Conservation (phyloP, 257 asterid genomes). For the Ehretia macrophylla region DNA sequence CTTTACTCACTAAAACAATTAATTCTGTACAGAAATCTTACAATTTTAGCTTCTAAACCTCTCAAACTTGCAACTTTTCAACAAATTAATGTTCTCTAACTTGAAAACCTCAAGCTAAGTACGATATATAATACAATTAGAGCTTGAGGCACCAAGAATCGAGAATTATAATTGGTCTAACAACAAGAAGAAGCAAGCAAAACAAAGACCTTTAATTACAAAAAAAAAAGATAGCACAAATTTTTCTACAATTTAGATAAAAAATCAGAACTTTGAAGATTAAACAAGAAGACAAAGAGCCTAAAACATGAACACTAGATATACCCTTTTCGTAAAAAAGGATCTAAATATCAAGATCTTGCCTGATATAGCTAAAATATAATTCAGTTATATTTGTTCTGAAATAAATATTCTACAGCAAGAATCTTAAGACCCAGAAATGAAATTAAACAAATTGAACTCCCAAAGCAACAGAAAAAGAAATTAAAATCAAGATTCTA, state of each 20-base stretch:
- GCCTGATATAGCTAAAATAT: neutral
- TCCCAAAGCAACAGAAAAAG: neutral
- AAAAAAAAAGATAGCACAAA: too few relatives aligned
- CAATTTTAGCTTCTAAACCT: slow-evolving; percentile 1
- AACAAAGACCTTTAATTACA: too few relatives aligned
- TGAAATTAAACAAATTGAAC: neutral
- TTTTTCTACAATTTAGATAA: neutral
- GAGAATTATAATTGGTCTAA: too few relatives aligned
- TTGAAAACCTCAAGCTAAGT: neutral
- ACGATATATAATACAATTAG: neutral
- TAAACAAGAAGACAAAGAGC: too few relatives aligned
- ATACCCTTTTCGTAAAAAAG: neutral
- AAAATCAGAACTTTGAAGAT: too few relatives aligned
- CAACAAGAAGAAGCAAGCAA: too few relatives aligned
- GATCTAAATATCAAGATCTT: neutral
- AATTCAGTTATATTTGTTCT: too few relatives aligned
- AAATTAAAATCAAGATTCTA: neutral
- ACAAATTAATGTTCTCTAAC: neutral
- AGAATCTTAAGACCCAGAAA: neutral
- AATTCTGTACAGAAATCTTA: too few relatives aligned
- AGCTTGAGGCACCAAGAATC: neutral
- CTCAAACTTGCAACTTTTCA: slow-evolving; percentile 9
- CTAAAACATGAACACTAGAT: neutral
- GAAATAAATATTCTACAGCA: neutral
- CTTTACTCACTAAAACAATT: too few relatives aligned